Evolutionary conservation across 106 monocot species (phyloP).

Genomic region (Iris macrosiphon): DNA sequence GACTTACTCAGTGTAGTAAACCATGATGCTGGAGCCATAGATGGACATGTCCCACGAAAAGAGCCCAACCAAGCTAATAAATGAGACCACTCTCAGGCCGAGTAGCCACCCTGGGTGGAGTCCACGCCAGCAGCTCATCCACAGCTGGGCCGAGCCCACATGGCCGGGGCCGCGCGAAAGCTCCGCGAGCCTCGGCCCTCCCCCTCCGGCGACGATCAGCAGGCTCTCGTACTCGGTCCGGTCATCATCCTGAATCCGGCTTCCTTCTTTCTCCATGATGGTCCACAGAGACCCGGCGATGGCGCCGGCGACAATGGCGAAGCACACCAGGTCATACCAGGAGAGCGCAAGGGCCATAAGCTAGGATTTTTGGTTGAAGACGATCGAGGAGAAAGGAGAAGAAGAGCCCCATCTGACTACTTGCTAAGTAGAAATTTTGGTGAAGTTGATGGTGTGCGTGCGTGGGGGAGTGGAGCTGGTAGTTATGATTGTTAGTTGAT

Average conservation of each 20-base stretch:
- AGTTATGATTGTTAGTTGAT: slow-evolving; percentile 21
- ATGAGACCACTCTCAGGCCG: not conserved
- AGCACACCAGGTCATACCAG: slow-evolving; percentile 13
- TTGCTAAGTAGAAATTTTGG: too few species aligned
- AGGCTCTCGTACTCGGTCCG: slow-evolving; percentile 15
- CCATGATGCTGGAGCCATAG: slow-evolving; percentile 15
- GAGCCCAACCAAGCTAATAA: slow-evolving; percentile 2
- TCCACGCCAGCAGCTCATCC: slow-evolving; percentile 23
- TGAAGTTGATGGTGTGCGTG: not conserved
- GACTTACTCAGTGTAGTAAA: slow-evolving; percentile 36
- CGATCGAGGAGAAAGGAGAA: not conserved
- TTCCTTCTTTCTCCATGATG: not conserved
- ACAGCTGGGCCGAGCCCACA: slow-evolving; percentile 4
- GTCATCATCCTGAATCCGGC: not conserved
- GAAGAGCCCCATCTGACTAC: not conserved
- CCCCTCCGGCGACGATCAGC: not conserved
- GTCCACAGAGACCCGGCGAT: slow-evolving; percentile 10
- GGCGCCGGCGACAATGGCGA: slow-evolving; percentile 15
- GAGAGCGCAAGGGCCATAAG: slow-evolving; percentile 3
- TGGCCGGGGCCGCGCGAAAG: not conserved
- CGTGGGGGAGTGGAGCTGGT: not conserved
- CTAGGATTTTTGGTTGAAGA: too few species aligned
- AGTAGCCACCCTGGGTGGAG: slow-evolving; percentile 15
- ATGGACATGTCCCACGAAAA: slow-evolving; percentile 8
- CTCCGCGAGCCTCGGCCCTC: not conserved